These are phyloP conservation scores for Lentinula edodes DNA, from an alignment of 768 basidiomycete species.

Conservation along the genomic window DNA sequence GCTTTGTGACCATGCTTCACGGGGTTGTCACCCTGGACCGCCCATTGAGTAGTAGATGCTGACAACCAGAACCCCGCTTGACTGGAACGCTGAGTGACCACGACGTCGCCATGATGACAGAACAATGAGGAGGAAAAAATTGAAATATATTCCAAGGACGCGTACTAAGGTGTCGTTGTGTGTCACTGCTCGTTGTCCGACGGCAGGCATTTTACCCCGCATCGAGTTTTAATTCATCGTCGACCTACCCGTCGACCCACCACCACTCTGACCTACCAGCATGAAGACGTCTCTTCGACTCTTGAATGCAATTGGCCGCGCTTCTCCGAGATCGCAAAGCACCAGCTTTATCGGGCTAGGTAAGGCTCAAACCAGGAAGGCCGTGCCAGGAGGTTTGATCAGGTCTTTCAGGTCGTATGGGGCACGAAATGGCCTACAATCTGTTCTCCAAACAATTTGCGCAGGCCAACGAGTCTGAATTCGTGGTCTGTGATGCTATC, in stretches of 20 bases:
- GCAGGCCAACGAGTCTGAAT: slow-evolving; percentile 45
- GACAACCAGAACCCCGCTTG: neutral
- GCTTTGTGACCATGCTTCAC: neutral
- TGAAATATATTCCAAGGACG: too few species aligned
- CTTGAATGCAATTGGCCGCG: slow-evolving; percentile 30
- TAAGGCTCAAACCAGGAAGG: neutral
- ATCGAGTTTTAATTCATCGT: neutral
- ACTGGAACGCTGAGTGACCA: too few species aligned
- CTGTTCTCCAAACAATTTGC: slow-evolving; percentile 70
- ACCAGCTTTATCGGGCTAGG: slow-evolving; percentile 84
- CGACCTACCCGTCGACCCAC: too few species aligned
- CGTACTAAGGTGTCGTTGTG: neutral
- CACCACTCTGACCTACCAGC: neutral
- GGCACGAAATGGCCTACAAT: slow-evolving; percentile 81
- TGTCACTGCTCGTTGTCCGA: neutral
- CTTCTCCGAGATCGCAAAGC: slow-evolving; percentile 36
- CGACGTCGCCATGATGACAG: too few species aligned
- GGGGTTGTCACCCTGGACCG: neutral
- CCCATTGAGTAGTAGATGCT: neutral
- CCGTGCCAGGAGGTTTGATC: too few species aligned
- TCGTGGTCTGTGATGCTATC: slow-evolving; percentile 77
- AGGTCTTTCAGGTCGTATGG: slow-evolving; percentile 49
- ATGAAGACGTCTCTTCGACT: slow-evolving; percentile 50
- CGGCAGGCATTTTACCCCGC: neutral
- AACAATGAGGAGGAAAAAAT: too few species aligned